These are phyloP conservation scores for Calocybe gambosa DNA, from an alignment of 1,284 basidiomycete species.

Conservation along the genomic window DNA sequence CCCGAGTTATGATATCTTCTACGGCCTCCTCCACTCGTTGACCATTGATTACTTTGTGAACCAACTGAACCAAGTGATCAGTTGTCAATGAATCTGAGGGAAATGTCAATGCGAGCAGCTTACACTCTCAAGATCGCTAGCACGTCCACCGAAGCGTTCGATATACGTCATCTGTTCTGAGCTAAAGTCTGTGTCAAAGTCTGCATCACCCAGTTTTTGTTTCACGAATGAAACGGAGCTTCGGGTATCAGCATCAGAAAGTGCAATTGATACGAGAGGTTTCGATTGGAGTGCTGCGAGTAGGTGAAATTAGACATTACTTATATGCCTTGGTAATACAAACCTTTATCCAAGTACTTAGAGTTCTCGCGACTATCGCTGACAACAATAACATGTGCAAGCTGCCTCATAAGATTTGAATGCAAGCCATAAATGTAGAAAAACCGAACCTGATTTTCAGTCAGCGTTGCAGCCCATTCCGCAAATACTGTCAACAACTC, in stretches of 20 bases:
- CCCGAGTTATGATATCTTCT: conserved; percentile 80
- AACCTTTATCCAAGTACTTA: conserved; percentile 79
- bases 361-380: conserved; percentile 87
- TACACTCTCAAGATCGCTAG: conserved; percentile 80
- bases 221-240: conserved; percentile 80
- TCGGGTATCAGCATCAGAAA: conserved; percentile 81
- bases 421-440: background rate
- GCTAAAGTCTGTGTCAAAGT: conserved; percentile 45
- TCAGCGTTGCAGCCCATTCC: conserved; percentile 81
- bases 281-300: conserved; percentile 75
- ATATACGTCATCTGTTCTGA: conserved; percentile 52
- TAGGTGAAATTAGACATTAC: background rate
- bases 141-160: conserved; percentile 78
- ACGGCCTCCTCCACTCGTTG: conserved; percentile 74
- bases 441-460: conserved; percentile 67
- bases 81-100: background rate
- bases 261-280: conserved; percentile 71
- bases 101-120: conserved; percentile 21
- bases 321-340: background rate
- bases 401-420: conserved; percentile 23
- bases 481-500: conserved; percentile 75
- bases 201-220: conserved; percentile 68
- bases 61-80: conserved; percentile 41
- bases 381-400: conserved; percentile 90
- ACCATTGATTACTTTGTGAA: conserved; percentile 81